Conservation (phyloP, 1,284 basidiomycete species). For the Cutaneotrichosporon sp. region DNA sequence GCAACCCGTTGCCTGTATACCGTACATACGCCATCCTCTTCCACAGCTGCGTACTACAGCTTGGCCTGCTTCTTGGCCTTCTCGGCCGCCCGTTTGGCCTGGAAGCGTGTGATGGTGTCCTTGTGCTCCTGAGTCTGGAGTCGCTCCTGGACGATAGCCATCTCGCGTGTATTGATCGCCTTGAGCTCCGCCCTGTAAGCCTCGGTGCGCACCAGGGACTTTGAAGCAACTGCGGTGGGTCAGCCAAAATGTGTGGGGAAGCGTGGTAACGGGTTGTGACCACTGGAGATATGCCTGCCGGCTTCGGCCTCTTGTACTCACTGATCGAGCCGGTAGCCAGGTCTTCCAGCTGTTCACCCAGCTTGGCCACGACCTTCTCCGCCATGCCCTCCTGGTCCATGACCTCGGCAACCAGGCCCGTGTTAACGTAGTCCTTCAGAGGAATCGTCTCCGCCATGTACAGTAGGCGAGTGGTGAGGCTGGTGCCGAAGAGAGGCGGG, state of each 20-base stretch:
- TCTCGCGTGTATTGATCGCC: conserved; percentile 14
- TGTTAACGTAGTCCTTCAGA: conserved; percentile 7
- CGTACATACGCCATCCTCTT: too few relatives aligned
- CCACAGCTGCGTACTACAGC: too few relatives aligned
- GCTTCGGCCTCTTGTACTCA: too few relatives aligned
- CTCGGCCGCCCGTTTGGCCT: conserved; percentile 6
- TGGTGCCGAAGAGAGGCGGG: conserved; percentile 15
- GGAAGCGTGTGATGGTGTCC: conserved; percentile 12
- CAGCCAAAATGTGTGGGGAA: background rate
- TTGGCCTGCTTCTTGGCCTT: conserved; percentile 11
- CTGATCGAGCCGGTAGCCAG: conserved; percentile 10
- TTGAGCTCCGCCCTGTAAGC: conserved; percentile 5
- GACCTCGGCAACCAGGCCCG: conserved; percentile 12
- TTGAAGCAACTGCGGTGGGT: conserved; percentile 10
- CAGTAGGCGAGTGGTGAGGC: conserved; percentile 15
- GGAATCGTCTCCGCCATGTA: conserved; percentile 18
- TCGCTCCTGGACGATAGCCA: conserved; percentile 10
- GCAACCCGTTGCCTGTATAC: too few relatives aligned
- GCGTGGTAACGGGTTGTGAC: too few relatives aligned
- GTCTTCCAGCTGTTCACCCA: conserved; percentile 11
- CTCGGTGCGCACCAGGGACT: conserved; percentile 9
- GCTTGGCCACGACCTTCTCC: conserved; percentile 6
- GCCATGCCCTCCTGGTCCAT: conserved; percentile 6
- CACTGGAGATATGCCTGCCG: too few relatives aligned
- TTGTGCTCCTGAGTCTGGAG: conserved; percentile 9